These are phyloP conservation scores for button mushroom (Agaricus bisporus) DNA, from an alignment of 768 basidiomycete species.

Conservation along the genomic window DNA sequence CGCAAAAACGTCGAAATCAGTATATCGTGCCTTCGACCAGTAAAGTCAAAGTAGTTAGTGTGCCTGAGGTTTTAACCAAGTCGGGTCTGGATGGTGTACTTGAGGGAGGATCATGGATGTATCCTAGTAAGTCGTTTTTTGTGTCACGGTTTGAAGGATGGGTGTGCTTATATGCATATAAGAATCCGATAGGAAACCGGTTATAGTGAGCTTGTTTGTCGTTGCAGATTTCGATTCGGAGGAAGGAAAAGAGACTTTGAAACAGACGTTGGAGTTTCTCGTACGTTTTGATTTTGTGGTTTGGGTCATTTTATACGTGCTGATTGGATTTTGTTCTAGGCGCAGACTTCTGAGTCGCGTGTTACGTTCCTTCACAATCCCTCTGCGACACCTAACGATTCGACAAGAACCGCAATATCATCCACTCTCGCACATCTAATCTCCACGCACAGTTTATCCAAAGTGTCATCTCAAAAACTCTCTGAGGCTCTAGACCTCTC, in stretches of 20 bases:
- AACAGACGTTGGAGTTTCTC: conserved; percentile 58
- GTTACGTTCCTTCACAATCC: conserved; percentile 80
- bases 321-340: conserved; percentile 25
- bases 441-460: conserved; percentile 30
- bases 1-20: conserved; percentile 63
- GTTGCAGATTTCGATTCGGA: conserved; percentile 73
- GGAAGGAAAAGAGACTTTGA: conserved; percentile 52
- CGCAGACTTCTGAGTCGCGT: conserved; percentile 41
- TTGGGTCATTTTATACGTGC: conserved; percentile 2
- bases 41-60: conserved; percentile 44
- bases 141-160: neutral
- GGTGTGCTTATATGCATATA: conserved; percentile 1
- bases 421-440: conserved; percentile 47
- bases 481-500: conserved; percentile 21
- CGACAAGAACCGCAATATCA: conserved; percentile 25
- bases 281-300: conserved; percentile 31
- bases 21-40: conserved; percentile 59
- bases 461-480: conserved; percentile 31
- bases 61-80: conserved; percentile 47
- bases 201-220: conserved; percentile 52
- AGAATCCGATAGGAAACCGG: conserved; percentile 19
- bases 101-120: conserved; percentile 46
- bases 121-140: conserved; percentile 43
- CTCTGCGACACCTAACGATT: conserved; percentile 6
- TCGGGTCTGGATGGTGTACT: conserved; percentile 32